Evolutionary conservation across 176 grass and related monocot species (phyloP).

Genomic region (Oryza australiensis): DNA sequence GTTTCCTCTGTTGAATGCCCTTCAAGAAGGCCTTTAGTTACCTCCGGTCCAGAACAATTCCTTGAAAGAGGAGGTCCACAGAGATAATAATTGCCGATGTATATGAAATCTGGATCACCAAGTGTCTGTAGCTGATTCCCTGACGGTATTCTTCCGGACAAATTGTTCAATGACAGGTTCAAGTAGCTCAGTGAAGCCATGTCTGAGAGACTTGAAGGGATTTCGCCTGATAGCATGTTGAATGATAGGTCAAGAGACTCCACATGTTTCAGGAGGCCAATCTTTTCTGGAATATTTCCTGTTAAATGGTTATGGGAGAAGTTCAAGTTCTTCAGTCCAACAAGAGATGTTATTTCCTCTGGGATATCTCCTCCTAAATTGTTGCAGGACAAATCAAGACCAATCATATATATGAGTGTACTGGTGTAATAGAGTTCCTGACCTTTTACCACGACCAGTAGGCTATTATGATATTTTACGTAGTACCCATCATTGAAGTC

Average conservation of each 20-base stretch:
- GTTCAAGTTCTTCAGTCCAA: constrained; percentile 21
- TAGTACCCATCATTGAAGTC: no score
- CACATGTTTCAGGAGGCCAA: constrained; percentile 1
- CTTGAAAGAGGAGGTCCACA: constrained; percentile 29
- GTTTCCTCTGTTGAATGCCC: background rate
- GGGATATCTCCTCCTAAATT: constrained; percentile 37
- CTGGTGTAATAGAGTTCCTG: background rate
- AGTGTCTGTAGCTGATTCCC: constrained; percentile 27
- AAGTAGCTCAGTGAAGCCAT: background rate
- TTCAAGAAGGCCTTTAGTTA: background rate
- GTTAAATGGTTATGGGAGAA: constrained; percentile 36
- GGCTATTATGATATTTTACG: background rate
- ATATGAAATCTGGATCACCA: background rate
- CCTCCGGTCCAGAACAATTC: background rate
- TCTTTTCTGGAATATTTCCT: constrained; percentile 30
- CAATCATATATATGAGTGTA: background rate
- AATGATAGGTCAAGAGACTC: constrained; percentile 47
- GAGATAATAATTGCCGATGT: constrained; percentile 29
- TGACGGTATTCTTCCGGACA: constrained; percentile 37
- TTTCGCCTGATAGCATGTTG: constrained; percentile 26
- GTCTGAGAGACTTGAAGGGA: constrained; percentile 20
- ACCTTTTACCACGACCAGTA: constrained; percentile 20
- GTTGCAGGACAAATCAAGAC: constrained; percentile 41
- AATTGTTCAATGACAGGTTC: constrained; percentile 45
- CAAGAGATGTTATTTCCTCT: background rate